Conservation (phyloP, 2,329 filamentous ascomycete genomes). For the Botrytis fabae region DNA sequence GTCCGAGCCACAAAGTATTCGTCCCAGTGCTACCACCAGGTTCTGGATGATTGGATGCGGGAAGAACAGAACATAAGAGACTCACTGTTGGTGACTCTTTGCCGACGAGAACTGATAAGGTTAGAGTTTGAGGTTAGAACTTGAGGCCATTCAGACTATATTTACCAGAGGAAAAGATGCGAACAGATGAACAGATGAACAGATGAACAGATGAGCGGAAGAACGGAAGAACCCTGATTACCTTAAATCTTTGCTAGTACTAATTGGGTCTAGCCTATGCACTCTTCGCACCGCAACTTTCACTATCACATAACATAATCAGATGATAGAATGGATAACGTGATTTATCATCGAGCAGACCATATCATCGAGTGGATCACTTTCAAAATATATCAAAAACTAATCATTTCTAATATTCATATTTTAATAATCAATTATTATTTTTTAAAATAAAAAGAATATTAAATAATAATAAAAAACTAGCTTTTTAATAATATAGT, state of each 20-base stretch:
- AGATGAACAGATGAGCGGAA: background rate
- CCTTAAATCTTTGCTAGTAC: rapidly evolving
- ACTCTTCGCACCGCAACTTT: background rate
- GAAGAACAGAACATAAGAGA: background rate
- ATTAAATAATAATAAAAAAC: too few species aligned
- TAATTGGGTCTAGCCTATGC: background rate
- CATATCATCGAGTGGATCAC: too few species aligned
- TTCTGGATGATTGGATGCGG: background rate
- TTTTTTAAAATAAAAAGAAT: too few species aligned
- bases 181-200: background rate
- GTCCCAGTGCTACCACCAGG: background rate
- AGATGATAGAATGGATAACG: background rate
- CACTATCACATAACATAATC: background rate
- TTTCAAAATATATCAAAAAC: too few species aligned
- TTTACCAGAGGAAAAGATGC: background rate
- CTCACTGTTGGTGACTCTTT: background rate
- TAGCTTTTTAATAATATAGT: too few species aligned
- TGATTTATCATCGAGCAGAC: too few species aligned
- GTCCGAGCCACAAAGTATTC: conserved; percentile 5
- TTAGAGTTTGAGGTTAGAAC: background rate
- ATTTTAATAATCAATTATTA: too few species aligned
- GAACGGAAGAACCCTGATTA: background rate
- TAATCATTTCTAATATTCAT: too few species aligned
- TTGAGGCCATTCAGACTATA: background rate
- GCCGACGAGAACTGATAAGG: background rate